Percentiles rank a stretch among this genome's conserved stretches.
phyloP scores from a whole-genome alignment of 768 basidiomycete genomes.

The Tylopilus balloui region DNA sequence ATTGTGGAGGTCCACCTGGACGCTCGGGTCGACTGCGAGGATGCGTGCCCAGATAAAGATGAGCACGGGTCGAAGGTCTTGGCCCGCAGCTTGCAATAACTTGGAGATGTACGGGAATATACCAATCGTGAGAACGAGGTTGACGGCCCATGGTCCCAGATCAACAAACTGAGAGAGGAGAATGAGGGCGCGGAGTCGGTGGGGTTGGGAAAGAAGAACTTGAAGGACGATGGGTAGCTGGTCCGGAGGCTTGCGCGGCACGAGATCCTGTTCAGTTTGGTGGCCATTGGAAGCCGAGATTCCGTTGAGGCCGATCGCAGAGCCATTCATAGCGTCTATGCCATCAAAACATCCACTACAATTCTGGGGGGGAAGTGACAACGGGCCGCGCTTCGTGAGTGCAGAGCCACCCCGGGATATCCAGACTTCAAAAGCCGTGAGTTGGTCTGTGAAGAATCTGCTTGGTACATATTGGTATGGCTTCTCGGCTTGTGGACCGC shows the following conservation, averaged over 20 bases:
- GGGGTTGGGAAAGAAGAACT: constrained; percentile 92
- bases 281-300: constrained; percentile 1
- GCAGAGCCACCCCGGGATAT: constrained; percentile 90
- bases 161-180: constrained; percentile 97
- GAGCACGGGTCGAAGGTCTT: constrained; percentile 92
- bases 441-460: constrained; percentile 91
- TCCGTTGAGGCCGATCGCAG: constrained; percentile 18
- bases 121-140: constrained; percentile 91
- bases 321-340: constrained; percentile 15
- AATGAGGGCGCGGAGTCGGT: constrained; percentile 92
- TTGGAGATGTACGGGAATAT: constrained; percentile 99
- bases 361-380: constrained; percentile 58
- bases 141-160: constrained; percentile 97
- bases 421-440: constrained; percentile 98
- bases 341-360: constrained; percentile 30
- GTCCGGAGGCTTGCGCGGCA: constrained; percentile 89
- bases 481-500: constrained; percentile 33
- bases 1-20: constrained; percentile 85
- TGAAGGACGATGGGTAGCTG: constrained; percentile 98
- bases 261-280: constrained; percentile 41
- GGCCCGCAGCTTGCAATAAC: constrained; percentile 89
- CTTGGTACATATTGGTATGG: constrained; percentile 78
- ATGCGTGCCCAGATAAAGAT: constrained; percentile 99
- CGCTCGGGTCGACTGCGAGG: constrained; percentile 90
- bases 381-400: constrained; percentile 68